phyloP scores from a whole-genome alignment of 2,329 filamentous ascomycete species.

The Hymenoscyphus repandus region DNA sequence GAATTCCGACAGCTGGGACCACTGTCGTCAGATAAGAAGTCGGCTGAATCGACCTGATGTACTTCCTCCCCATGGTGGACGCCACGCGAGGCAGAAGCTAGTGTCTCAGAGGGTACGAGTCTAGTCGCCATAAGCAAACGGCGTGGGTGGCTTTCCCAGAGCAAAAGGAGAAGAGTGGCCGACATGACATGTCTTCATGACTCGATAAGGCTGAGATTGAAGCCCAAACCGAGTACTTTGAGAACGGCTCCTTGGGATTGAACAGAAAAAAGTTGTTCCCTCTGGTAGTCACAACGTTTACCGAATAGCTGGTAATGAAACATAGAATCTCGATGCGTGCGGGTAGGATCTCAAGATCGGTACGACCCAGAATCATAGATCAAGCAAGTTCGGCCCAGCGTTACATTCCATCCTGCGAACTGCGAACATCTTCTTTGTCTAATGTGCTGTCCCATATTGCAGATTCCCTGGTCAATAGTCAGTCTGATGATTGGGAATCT shows the following conservation, averaged over 20 bases:
- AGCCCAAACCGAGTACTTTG: no score
- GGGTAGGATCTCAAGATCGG: conserved; percentile 5
- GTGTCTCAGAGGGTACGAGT: no score
- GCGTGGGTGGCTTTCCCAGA: no score
- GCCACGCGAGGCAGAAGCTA: no score
- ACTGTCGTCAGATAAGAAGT: no score
- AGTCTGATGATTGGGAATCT: neutral
- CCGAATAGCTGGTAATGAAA: neutral
- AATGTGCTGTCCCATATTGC: neutral
- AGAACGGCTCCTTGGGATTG: no score
- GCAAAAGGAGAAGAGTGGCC: no score
- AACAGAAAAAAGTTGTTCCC: neutral
- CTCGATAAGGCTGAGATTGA: neutral
- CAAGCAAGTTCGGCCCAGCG: neutral
- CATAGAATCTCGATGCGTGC: neutral
- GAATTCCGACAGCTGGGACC: no score
- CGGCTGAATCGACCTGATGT: no score
- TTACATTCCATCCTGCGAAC: conserved; percentile 1
- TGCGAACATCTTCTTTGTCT: no score
- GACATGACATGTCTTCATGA: neutral
- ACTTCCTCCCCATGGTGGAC: no score
- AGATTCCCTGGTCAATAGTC: neutral
- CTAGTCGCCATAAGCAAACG: no score
- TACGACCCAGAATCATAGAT: neutral
- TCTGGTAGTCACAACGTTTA: neutral